A percentile compares a stretch with the other conserved stretches of the same genome.
Conservation (phyloP, 176 grass and related monocot species). For the Lolium multiflorum region DNA sequence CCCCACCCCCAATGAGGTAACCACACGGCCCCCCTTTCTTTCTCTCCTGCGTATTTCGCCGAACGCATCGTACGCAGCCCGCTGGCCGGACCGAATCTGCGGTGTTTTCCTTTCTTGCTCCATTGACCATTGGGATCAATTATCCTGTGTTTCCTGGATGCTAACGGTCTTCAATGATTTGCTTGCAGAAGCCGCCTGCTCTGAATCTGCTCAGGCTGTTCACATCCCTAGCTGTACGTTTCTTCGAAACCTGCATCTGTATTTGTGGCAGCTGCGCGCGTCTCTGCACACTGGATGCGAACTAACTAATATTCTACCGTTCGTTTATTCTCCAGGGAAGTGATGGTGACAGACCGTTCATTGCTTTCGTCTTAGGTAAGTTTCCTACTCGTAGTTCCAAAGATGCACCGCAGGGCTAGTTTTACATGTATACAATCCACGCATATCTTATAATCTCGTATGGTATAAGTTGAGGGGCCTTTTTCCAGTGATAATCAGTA, state of each 20-base stretch:
- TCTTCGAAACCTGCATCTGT: background rate
- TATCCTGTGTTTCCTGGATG: background rate
- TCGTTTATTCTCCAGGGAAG: slow-evolving; percentile 47
- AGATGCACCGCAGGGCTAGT: background rate
- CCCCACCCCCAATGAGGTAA: slow-evolving; percentile 30
- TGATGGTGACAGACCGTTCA: slow-evolving; percentile 52
- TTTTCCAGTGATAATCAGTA: background rate
- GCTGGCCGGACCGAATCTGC: background rate
- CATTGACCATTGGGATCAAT: background rate
- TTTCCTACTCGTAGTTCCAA: background rate
- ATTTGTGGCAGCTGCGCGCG: background rate
- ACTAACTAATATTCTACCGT: background rate
- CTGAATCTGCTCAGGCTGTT: slow-evolving; percentile 38
- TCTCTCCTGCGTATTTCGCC: slow-evolving; percentile 1
- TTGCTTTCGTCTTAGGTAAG: slow-evolving; percentile 90
- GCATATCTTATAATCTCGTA: background rate
- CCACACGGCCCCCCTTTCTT: background rate
- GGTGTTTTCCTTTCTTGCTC: background rate
- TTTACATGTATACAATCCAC: background rate
- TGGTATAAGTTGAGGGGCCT: background rate
- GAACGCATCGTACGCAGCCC: background rate
- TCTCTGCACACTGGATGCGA: background rate
- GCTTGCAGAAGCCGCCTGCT: slow-evolving; percentile 32
- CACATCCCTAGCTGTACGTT: slow-evolving; percentile 46
- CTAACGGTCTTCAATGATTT: background rate